Evolutionary conservation across 1,139 yeast species (phyloP), one percentile per base, ranked within the genome.

Genomic region (Geotrichum siamense): DNA sequence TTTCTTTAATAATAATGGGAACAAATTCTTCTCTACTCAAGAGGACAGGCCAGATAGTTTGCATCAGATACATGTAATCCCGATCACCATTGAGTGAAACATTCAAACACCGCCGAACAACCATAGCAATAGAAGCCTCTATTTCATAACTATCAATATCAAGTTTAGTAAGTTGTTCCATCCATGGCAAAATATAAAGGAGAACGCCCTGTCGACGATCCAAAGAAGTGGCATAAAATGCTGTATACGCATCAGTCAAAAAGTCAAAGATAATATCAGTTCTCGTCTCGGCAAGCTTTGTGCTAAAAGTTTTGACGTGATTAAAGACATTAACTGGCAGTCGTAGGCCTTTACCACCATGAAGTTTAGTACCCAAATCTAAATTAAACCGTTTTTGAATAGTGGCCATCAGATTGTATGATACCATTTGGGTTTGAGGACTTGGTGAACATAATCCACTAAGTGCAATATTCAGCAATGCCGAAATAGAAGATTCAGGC

Each of bases 121-220:
- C 63, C 38, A 82, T 74, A 2, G 80, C 74, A 1, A 77, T 72
- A 0, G 94, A 93, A 48, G 64, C 67, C 30, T 64, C 68, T 27
- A 74, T 77, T 53, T 71, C 75, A 27, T 53, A 52, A 1, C 35
- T 28, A 48, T 50, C 43, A 48, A 37, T 31, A 17, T 38, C 33
- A 12, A 84, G 78, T 21, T 70, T 70, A 55, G 79, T 76, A 23
- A 84, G 68, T 54, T 85, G 82, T 28, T 72, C 73, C n/a, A 83
- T 70, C 94, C 95, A 86, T 2, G 93, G 89, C 1, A 85, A 70
- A 10, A 80, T 67, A 56, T 78, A 79, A 51, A 72, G 63, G 3
- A 81, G 65, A 1, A 78, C 73, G 5, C 74, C 68, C 26, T 65
- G 58, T 5, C 62, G 53, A 12, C 66, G 63, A 32, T 64, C 65